Evolutionary conservation across 495 filamentous ascomycete species (phyloP), one percentile per base, ranked within the genome.

Genomic region (Penicillium crystallinum): DNA sequence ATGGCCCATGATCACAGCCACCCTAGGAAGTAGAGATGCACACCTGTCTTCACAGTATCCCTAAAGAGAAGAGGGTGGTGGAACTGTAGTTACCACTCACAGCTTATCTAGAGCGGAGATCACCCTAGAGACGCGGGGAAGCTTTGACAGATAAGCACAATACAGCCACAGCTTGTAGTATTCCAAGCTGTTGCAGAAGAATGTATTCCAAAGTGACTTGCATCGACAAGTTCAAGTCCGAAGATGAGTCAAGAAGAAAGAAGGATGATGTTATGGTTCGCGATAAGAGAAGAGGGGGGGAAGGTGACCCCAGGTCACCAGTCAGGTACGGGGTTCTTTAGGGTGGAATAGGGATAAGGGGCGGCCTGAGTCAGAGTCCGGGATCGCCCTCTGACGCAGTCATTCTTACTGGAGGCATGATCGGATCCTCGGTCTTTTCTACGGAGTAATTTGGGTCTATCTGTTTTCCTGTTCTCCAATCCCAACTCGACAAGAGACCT

Each of bases 41-140:
- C 22, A 50, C 48, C 48, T 50, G 21, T 11, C 7, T n/a, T 40
- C 7, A 23, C 18, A 34, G 18, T 41, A 14, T 22, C 37, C 21
- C 14, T 23, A 17, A 37, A 25, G 2, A 17, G 25, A 30, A 1
- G 15, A 15, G 29, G 17, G 29, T 21, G 29, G 46, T 14, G 27
- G n/a, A 38, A 12, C 5, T 23, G 36, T 3, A 41, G n/a, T 1
- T 19, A 47, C 45, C 45, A 48, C 46, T 17, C 23, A 31, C n/a
- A 15, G 59, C 62, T 57, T 56, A 61, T 56, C 62, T 58, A 39
- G 56, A 63, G 62, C 56, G 61, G 54, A 59, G 56, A 47, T 48
- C 53, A 61, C 58, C 46, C 38, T 60, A 47, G 57, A 65, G 50
- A 58, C 62, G 62, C 59, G 59, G 59, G 56, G 62, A 63, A 63